These are phyloP conservation scores for Psilocybe cyanescens DNA, from an alignment of 768 basidiomycete species.

Conservation along the genomic window DNA sequence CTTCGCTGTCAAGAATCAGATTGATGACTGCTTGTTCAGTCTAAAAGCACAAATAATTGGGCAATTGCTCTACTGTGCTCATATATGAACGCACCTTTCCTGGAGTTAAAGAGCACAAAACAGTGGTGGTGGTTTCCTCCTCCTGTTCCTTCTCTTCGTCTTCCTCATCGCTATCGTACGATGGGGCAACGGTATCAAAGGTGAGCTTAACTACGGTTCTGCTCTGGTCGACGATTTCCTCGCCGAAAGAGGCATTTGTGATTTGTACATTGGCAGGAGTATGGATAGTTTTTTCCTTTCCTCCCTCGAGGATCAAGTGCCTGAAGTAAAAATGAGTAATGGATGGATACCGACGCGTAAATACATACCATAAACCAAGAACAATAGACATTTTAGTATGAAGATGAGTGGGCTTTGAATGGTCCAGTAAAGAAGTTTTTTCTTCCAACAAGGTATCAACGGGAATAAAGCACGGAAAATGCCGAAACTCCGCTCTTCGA, in stretches of 20 bases:
- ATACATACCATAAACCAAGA: constrained; percentile 68
- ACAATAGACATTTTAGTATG: constrained; percentile 54
- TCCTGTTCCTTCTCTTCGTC: constrained; percentile 48
- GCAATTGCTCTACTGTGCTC: background rate
- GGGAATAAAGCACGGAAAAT: constrained; percentile 20
- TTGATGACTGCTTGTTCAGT: constrained; percentile 78
- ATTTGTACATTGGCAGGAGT: constrained; percentile 75
- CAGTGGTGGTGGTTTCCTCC: constrained; percentile 43
- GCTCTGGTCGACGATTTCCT: constrained; percentile 64
- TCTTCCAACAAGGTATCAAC: constrained; percentile 20
- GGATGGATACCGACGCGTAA: constrained; percentile 26
- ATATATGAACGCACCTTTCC: constrained; percentile 64
- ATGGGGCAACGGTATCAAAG: constrained; percentile 43
- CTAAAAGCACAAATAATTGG: constrained; percentile 39
- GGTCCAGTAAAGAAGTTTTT: constrained; percentile 22
- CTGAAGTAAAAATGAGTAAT: constrained; percentile 37
- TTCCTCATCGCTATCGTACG: constrained; percentile 48
- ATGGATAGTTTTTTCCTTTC: constrained; percentile 56
- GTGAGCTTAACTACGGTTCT: constrained; percentile 72
- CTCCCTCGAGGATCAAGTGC: constrained; percentile 64
- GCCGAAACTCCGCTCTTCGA: constrained; percentile 50
- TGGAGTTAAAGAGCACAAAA: constrained; percentile 80
- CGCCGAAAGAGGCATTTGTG: constrained; percentile 83
- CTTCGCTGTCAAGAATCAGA: constrained; percentile 69
- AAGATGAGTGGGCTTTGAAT: constrained; percentile 15